Percentiles rank a stretch among this genome's conserved stretches.
Evolutionary conservation across 148 eudicot genomes (phyloP).

Genomic region (Camellia granthamiana): DNA sequence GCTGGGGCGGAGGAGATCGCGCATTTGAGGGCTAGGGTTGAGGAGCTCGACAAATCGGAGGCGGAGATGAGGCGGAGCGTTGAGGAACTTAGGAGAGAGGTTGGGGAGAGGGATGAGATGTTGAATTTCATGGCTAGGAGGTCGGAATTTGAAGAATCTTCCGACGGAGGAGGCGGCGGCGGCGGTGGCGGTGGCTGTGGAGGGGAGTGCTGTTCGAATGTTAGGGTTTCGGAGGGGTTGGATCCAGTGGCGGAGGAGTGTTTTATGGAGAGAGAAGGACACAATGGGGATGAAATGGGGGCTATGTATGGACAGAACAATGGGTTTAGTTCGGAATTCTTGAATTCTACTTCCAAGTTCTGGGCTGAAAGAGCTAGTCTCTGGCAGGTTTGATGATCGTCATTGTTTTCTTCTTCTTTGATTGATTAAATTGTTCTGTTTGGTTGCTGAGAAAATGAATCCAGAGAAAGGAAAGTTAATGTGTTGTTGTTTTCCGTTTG

Average conservation of each 20-base stretch:
- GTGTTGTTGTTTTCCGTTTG: too few relatives aligned
- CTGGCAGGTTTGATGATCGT: slow-evolving; percentile 55
- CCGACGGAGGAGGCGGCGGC: slow-evolving; percentile 9
- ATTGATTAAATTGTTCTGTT: not conserved
- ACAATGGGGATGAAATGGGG: slow-evolving; percentile 30
- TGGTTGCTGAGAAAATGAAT: slow-evolving; percentile 3
- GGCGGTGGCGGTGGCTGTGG: slow-evolving; percentile 18
- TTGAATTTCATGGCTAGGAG: slow-evolving; percentile 61
- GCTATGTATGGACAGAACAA: slow-evolving; percentile 29
- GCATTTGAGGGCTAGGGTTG: slow-evolving; percentile 40
- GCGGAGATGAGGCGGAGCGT: slow-evolving; percentile 34
- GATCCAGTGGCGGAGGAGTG: slow-evolving; percentile 25
- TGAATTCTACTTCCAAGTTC: slow-evolving; percentile 51
- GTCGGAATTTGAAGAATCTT: slow-evolving; percentile 22
- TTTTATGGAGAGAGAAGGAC: slow-evolving; percentile 23
- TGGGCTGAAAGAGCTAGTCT: slow-evolving; percentile 60
- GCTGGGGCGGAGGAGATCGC: slow-evolving; percentile 63
- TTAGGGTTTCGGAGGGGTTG: slow-evolving; percentile 38
- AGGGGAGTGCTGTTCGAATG: slow-evolving; percentile 24
- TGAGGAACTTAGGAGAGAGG: slow-evolving; percentile 61
- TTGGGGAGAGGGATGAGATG: slow-evolving; percentile 78
- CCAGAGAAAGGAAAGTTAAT: not conserved
- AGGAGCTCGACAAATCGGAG: slow-evolving; percentile 51
- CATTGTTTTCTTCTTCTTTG: not conserved
- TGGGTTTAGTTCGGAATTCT: slow-evolving; percentile 40